Evolutionary conservation across 768 basidiomycete species (phyloP).

Genomic region (Phylloporus rhodoxanthus): DNA sequence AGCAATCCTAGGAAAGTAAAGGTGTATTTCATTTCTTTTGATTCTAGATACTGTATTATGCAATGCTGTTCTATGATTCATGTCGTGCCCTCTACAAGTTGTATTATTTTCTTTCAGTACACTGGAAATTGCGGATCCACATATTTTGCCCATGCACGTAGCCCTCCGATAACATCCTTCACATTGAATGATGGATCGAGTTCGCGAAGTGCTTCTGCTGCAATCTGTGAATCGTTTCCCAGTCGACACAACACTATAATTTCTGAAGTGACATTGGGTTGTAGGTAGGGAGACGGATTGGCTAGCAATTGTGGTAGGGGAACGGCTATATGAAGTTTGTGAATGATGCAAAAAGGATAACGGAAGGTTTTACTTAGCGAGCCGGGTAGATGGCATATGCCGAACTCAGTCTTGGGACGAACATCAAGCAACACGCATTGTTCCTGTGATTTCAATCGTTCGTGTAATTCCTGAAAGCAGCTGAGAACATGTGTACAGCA

Average conservation of each 20-base stretch:
- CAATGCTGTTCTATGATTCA: slow-evolving; percentile 1
- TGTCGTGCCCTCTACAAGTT: slow-evolving; percentile 2
- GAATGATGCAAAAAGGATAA: neutral
- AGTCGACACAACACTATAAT: slow-evolving; percentile 71
- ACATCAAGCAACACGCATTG: slow-evolving; percentile 62
- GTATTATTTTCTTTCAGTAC: slow-evolving; percentile 44
- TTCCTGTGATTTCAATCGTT: slow-evolving; percentile 30
- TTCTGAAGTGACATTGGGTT: slow-evolving; percentile 21
- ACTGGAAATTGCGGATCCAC: slow-evolving; percentile 76
- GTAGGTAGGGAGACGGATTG: slow-evolving; percentile 47
- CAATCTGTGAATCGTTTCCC: slow-evolving; percentile 92
- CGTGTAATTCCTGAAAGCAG: slow-evolving; percentile 44
- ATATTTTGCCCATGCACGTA: slow-evolving; percentile 70
- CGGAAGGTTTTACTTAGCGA: slow-evolving; percentile 57
- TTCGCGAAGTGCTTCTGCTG: slow-evolving; percentile 45
- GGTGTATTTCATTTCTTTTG: slow-evolving; percentile 35
- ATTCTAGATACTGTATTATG: slow-evolving; percentile 1
- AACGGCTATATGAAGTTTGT: slow-evolving; percentile 49
- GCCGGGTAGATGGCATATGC: slow-evolving; percentile 73
- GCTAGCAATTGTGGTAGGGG: slow-evolving; percentile 62
- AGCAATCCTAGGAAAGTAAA: slow-evolving; percentile 19
- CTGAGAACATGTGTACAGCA: neutral
- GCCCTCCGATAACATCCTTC: slow-evolving; percentile 75
- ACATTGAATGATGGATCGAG: slow-evolving; percentile 31
- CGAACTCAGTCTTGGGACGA: slow-evolving; percentile 71